Evolutionary conservation across 2,329 filamentous ascomycete genomes (phyloP).

Genomic region (Aspergillus ruber): DNA sequence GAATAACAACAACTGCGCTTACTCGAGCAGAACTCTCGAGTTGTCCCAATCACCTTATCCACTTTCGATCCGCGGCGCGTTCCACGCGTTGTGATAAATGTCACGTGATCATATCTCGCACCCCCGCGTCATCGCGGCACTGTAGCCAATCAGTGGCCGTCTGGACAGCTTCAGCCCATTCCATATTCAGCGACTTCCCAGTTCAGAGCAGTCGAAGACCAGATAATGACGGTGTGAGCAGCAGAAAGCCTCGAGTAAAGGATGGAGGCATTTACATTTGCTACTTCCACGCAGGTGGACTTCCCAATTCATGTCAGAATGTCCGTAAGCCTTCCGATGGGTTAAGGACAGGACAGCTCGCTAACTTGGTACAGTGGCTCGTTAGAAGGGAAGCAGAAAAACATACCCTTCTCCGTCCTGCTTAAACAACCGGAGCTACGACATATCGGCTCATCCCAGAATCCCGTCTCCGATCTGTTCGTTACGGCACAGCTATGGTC

Average conservation of each 20-base stretch:
- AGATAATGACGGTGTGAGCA: background rate
- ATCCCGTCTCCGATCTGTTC: constrained; percentile 80
- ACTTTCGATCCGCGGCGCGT: constrained; percentile 1
- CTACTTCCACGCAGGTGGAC: constrained; percentile 75
- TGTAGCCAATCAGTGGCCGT: constrained; percentile 8
- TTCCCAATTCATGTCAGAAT: constrained; percentile 62
- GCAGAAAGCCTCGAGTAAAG: constrained; percentile 6
- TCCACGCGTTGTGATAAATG: constrained; percentile 2
- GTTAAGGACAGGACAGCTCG: constrained; percentile 2
- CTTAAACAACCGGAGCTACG: constrained; percentile 72
- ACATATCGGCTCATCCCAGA: constrained; percentile 80
- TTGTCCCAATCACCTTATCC: no score
- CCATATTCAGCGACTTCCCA: background rate
- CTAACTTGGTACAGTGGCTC: constrained; percentile 51
- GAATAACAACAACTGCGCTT: background rate
- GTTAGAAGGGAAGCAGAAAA: constrained; percentile 70
- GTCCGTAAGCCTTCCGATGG: constrained; percentile 37
- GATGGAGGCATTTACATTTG: constrained; percentile 97
- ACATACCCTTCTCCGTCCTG: constrained; percentile 69
- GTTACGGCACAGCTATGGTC: constrained; percentile 92
- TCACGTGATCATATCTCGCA: constrained; percentile 7
- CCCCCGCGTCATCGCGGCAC: constrained; percentile 9
- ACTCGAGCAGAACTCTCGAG: background rate
- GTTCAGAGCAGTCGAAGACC: background rate
- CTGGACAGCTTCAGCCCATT: constrained; percentile 4